Percentiles rank a stretch among this genome's conserved stretches.
Conservation (phyloP, 2,329 filamentous ascomycete species). For the Penicillium sp. region DNA sequence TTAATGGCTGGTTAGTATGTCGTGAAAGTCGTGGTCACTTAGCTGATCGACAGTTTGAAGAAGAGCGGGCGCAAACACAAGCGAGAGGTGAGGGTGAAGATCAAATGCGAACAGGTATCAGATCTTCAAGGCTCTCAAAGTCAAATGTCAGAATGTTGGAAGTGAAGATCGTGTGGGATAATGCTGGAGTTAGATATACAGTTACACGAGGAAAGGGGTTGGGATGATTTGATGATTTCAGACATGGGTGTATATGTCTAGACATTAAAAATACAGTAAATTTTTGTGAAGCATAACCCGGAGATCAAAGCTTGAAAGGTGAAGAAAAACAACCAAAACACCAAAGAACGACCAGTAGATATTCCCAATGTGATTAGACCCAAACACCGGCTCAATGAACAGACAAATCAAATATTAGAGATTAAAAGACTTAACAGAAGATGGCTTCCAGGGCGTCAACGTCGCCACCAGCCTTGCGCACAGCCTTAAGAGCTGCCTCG, state of each 20-base stretch:
- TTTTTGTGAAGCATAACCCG: constrained; percentile 20
- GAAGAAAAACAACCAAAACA: constrained; percentile 17
- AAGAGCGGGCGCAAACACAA: background rate
- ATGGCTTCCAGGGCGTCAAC: constrained; percentile 45
- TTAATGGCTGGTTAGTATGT: background rate
- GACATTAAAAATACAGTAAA: constrained; percentile 20
- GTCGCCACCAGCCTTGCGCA: constrained; percentile 46
- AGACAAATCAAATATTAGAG: constrained; percentile 13
- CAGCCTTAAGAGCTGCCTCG: constrained; percentile 44
- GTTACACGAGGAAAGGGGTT: background rate
- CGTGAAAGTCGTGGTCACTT: background rate
- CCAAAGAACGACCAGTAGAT: constrained; percentile 23
- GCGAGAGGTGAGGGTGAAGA: background rate
- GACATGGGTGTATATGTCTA: constrained; percentile 19
- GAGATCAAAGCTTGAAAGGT: constrained; percentile 8
- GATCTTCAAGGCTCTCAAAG: background rate
- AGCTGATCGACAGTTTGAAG: background rate
- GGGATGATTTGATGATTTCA: constrained; percentile 3
- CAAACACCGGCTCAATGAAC: constrained; percentile 22
- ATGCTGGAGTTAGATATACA: background rate
- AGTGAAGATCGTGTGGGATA: background rate
- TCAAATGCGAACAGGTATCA: background rate
- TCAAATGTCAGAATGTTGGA: too few species aligned
- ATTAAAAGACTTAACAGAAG: constrained; percentile 31
- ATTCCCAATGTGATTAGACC: constrained; percentile 26